Base-by-base conservation (phyloP, 768 basidiomycete species). In the Leccinum rimulosum region DNA sequence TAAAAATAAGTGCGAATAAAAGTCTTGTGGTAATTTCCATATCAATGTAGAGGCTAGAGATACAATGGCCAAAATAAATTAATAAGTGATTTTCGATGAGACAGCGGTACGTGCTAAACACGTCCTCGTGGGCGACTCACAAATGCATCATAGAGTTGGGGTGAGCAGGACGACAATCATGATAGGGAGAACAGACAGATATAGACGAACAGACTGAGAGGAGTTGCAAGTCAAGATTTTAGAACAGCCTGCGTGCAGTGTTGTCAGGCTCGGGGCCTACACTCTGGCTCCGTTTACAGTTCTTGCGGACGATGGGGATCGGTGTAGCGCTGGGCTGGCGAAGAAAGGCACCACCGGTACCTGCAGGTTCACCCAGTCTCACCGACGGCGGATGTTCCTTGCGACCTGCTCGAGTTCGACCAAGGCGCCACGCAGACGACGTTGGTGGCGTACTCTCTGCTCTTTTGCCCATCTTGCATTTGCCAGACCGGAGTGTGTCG, bases 391-490 rank as follows among this genome's bases (percentile, higher is more conserved):
- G 19, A 38, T 56, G 56, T 25, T 71, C 64, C 52, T 57, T 63
- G 50, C 33, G 25, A 14, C 54, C 43, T 25, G 47, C 33, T 54
- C 69, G 62, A 47, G 59, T 50, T 40, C 50, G 56, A 25, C 60
- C 61, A 25, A 36, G 19, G 22, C 51, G 43, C 66, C 73, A 74
- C 14, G 30, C 62, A 19, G 65, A 60, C 8, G 70, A 61, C 5
- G 68, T 70, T 11, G 71, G 64, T 0, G 71, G 71, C 4, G 71
- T 70, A 10, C 71, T 73, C 57, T 71, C 71, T 52, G 73, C 64
- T 33, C 71, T 63, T 54, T 70, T 71, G 7, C 48, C 43, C 27
- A 31, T n/a, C 10, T 52, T 51, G 1, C 33, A 40, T 30, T 52
- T 48, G 38, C 35, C 47, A 52, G 43, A 48, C n/a, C 2, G 38